Evolutionary conservation across 2,329 filamentous ascomycete species (phyloP).

Genomic region (Grosmannia clavigera): DNA sequence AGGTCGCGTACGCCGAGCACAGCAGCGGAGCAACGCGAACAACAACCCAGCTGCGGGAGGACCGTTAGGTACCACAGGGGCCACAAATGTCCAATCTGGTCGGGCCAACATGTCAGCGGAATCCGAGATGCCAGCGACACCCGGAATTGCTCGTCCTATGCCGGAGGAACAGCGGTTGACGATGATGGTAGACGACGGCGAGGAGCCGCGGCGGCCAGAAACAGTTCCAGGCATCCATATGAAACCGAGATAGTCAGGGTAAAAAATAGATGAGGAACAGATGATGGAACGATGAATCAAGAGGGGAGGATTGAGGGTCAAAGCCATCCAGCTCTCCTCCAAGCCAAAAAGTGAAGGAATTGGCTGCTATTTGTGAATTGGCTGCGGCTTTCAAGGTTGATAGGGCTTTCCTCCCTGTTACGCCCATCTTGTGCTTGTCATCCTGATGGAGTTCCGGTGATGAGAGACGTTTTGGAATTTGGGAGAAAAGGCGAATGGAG

Average conservation of each 20-base stretch:
- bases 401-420: neutral
- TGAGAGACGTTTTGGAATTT: neutral
- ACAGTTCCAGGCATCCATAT: conserved; percentile 8
- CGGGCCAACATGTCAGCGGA: neutral
- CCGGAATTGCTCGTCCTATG: conserved; percentile 20
- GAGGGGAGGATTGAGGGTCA: neutral
- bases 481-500: neutral
- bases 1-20: conserved; percentile 36
- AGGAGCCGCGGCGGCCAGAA: conserved; percentile 31
- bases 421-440: neutral
- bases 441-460: neutral
- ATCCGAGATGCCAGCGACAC: conserved; percentile 7
- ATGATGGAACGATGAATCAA: neutral
- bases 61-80: neutral
- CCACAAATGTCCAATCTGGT: neutral
- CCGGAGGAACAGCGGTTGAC: conserved; percentile 34
- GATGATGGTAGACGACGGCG: conserved; percentile 38
- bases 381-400: neutral
- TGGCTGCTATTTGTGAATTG: neutral
- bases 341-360: neutral
- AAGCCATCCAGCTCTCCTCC: neutral
- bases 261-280: neutral
- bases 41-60: neutral
- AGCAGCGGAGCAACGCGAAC: conserved; percentile 20
- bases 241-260: neutral